A percentile compares a stretch with the other conserved stretches of the same genome.
Evolutionary conservation across 2,329 filamentous ascomycete species (phyloP).

Genomic region (Pseudogymnoascus destructans): DNA sequence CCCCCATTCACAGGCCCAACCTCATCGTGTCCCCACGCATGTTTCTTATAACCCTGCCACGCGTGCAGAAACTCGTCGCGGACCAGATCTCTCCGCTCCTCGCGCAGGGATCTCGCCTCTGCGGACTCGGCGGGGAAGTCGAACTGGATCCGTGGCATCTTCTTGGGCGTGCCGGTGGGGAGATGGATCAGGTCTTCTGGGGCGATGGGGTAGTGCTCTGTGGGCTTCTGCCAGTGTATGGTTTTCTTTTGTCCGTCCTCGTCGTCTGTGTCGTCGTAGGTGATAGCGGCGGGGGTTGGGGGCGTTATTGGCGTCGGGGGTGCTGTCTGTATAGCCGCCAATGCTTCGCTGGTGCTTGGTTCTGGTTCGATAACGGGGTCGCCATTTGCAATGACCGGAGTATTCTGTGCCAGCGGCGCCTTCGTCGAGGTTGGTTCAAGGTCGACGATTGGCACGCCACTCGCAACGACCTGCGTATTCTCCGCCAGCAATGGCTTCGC

Average conservation of each 20-base stretch:
- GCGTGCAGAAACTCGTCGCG: conserved; percentile 58
- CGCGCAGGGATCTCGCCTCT: conserved; percentile 45
- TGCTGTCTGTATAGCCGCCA: neutral
- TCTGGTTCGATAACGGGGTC: neutral
- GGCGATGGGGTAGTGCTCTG: conserved; percentile 63
- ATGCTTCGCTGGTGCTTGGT: neutral
- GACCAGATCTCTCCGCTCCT: conserved; percentile 51
- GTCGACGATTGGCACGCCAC: neutral
- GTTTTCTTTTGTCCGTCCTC: conserved; percentile 8
- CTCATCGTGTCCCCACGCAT: conserved; percentile 81
- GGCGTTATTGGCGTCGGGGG: neutral
- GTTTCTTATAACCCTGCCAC: conserved; percentile 69
- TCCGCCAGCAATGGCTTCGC: neutral
- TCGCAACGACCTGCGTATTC: neutral
- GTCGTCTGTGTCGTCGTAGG: conserved; percentile 11
- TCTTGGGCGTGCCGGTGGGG: conserved; percentile 55
- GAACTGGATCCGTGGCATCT: conserved; percentile 66
- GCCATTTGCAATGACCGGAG: neutral
- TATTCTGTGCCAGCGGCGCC: neutral
- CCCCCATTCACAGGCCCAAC: conserved; percentile 56
- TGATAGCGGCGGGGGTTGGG: conserved; percentile 13
- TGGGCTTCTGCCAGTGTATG: conserved; percentile 60
- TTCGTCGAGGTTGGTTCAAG: neutral
- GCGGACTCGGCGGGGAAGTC: conserved; percentile 54
- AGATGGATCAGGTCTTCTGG: conserved; percentile 56